Percentiles rank a stretch among this genome's conserved stretches.
phyloP scores from a whole-genome alignment of 2,329 filamentous ascomycete species.

The Botrytis squamosa region DNA sequence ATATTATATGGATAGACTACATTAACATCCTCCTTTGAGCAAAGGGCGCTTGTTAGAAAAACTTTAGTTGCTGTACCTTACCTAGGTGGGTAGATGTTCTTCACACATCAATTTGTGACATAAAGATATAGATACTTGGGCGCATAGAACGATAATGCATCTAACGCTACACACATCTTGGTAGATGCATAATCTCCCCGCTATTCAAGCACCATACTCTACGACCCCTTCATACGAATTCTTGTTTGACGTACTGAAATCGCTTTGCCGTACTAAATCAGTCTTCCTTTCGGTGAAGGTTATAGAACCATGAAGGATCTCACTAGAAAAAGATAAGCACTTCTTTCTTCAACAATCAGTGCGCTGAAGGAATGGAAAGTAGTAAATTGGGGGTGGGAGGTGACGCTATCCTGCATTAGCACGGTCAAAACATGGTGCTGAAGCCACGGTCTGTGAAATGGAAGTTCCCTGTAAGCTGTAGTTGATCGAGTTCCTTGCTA shows the following conservation, averaged over 20 bases:
- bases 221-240: background rate
- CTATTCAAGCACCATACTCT: background rate
- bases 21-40: constrained; percentile 13
- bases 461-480: background rate
- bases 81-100: constrained; percentile 14
- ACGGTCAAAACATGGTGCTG: background rate
- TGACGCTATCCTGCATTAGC: constrained; percentile 19
- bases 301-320: background rate
- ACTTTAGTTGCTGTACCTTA: constrained; percentile 10
- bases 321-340: background rate
- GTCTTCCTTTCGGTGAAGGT: background rate
- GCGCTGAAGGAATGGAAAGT: constrained; percentile 7
- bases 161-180: constrained; percentile 7
- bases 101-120: constrained; percentile 5
- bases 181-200: constrained; percentile 16
- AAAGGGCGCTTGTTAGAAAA: constrained; percentile 17
- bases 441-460: constrained; percentile 8
- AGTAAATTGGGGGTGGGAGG: constrained; percentile 1
- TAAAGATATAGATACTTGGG: background rate
- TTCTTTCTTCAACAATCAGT: constrained; percentile 7
- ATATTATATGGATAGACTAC: constrained; percentile 24
- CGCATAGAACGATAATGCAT: constrained; percentile 19
- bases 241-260: background rate
- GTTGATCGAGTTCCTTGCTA: constrained; percentile 16
- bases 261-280: background rate